Conservation (phyloP, 345 rosid species). For the Passiflora organensis region DNA sequence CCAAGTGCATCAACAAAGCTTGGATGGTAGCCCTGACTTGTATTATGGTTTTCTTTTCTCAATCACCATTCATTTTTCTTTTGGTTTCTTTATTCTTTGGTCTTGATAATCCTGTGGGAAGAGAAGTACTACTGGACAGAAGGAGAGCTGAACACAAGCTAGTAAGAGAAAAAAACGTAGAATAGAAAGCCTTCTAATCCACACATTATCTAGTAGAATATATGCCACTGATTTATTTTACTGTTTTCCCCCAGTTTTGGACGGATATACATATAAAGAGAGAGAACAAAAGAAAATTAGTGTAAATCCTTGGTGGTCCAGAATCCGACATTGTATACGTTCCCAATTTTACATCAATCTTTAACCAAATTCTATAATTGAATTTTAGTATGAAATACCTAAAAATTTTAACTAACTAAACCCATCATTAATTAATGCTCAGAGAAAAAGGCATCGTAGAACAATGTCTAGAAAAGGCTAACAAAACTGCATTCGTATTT, state of each 20-base stretch:
- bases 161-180: conserved; percentile 4
- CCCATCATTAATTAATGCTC: no score
- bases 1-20: neutral
- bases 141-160: conserved; percentile 2
- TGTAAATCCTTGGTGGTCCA: neutral
- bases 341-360: no score
- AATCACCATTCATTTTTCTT: conserved; percentile 3
- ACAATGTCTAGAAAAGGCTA: no score
- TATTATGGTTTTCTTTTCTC: conserved; percentile 1
- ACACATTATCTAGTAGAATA: conserved; percentile 31
- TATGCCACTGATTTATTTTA: conserved; percentile 40
- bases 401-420: no score
- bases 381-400: no score
- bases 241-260: neutral
- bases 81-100: neutral
- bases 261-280: neutral
- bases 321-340: no score
- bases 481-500: no score
- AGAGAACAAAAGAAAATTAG: neutral
- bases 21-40: neutral
- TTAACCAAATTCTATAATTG: no score
- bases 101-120: neutral
- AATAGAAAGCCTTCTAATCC: conserved; percentile 34
- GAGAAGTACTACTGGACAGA: neutral
- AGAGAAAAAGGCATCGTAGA: no score